Evolutionary conservation across 495 filamentous ascomycete species (phyloP).

Genomic region (Pyrenula massariospora): DNA sequence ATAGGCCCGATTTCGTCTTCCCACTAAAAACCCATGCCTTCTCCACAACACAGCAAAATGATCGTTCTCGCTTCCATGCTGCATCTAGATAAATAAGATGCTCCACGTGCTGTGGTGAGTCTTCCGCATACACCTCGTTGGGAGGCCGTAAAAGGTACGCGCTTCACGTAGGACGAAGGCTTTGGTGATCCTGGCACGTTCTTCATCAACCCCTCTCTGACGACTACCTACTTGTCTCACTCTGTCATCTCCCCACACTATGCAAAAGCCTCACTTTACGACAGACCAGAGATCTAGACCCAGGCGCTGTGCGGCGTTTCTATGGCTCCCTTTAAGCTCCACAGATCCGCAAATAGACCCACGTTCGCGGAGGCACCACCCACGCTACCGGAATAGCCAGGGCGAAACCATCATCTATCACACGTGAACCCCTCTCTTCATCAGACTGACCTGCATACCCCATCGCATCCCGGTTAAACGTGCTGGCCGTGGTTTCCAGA

Average conservation of each 20-base stretch:
- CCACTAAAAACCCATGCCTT: no score
- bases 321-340: background rate
- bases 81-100: no score
- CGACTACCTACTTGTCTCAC: background rate
- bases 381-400: background rate
- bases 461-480: background rate
- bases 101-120: no score
- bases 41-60: no score
- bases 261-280: background rate
- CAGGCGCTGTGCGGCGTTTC: background rate
- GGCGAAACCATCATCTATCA: background rate
- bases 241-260: background rate
- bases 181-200: no score
- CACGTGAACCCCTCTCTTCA: background rate
- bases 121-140: no score
- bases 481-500: background rate
- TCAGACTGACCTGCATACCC: background rate
- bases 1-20: no score
- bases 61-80: no score
- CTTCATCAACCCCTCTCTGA: background rate
- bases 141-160: no score
- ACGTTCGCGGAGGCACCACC: background rate
- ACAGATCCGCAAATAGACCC: background rate
- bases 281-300: no score
- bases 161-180: no score